Conservation (phyloP, 164 flowering plant genomes). For the Vitis rupestris region DNA sequence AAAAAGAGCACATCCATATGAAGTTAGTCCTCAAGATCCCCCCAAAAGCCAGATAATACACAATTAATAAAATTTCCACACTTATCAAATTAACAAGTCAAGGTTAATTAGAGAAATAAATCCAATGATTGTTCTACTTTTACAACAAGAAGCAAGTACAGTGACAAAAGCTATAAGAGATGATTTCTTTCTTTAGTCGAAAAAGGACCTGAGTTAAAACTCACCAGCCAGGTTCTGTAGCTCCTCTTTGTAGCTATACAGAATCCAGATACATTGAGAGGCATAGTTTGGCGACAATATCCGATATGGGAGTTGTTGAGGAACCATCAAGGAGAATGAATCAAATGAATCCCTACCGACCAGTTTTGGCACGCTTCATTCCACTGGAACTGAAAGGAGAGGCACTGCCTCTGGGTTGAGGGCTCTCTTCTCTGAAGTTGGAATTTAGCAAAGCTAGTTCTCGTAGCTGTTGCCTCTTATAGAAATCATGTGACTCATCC, state of each 20-base stretch:
- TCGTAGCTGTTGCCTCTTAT: constrained; percentile 25
- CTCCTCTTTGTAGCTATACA: neutral
- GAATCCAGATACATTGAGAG: neutral
- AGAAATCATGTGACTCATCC: constrained; percentile 27
- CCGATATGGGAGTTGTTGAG: neutral
- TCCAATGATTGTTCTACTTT: constrained; percentile 7
- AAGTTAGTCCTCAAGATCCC: no score
- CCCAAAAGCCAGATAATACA: neutral
- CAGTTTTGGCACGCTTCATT: constrained; percentile 23
- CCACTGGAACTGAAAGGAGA: constrained; percentile 23
- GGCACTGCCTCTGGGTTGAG: constrained; percentile 12
- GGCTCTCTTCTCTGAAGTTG: constrained; percentile 22
- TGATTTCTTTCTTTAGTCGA: neutral
- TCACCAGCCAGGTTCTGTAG: neutral
- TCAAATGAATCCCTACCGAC: neutral
- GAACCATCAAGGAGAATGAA: neutral
- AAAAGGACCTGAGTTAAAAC: neutral
- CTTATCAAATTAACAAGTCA: neutral
- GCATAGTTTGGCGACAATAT: neutral
- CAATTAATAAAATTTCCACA: neutral
- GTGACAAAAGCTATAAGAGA: neutral
- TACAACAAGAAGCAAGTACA: neutral
- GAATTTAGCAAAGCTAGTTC: constrained; percentile 23
- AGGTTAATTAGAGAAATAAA: constrained; percentile 9
- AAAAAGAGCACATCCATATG: no score